A percentile compares a stretch with the other conserved stretches of the same genome.
Evolutionary conservation across 1,139 yeast genomes (phyloP).

Genomic region (Taphrina wiesneri): DNA sequence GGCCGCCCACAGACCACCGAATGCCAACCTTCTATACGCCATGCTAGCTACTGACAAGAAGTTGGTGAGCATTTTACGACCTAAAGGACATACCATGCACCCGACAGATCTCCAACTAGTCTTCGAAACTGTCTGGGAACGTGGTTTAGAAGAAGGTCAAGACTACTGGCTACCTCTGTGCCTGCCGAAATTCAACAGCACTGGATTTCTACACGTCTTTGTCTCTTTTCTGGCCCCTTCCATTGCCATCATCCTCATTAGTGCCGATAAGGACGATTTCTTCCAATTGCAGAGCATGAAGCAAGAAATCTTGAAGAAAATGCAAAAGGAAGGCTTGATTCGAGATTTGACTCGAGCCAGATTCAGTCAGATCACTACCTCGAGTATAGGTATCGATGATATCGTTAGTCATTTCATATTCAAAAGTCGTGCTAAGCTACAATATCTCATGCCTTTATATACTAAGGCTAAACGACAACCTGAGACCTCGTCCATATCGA

Average conservation of each 20-base stretch:
- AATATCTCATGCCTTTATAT: constrained; percentile 53
- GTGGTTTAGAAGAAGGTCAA: constrained; percentile 53
- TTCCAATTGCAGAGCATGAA: constrained; percentile 68
- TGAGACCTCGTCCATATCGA: neutral
- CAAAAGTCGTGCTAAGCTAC: constrained; percentile 65
- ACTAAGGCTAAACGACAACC: neutral
- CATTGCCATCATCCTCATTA: constrained; percentile 67
- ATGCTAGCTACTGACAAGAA: constrained; percentile 59
- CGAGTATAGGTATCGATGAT: constrained; percentile 58
- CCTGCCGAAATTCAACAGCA: constrained; percentile 81
- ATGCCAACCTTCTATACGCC: constrained; percentile 56
- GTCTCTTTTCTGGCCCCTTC: constrained; percentile 60
- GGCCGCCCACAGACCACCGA: constrained; percentile 37
- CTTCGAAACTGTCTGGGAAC: constrained; percentile 62
- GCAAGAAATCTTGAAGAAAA: constrained; percentile 52
- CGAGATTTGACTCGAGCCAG: constrained; percentile 47
- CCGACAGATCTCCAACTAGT: constrained; percentile 67
- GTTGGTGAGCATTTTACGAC: constrained; percentile 62
- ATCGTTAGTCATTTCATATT: constrained; percentile 79
- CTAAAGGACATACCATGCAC: constrained; percentile 64
- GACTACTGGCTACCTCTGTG: constrained; percentile 95
- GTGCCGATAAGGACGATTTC: constrained; percentile 82
- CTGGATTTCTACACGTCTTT: constrained; percentile 82
- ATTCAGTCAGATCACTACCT: constrained; percentile 50
- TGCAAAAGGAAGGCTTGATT: constrained; percentile 47